These are phyloP conservation scores for Sporothrix curviconia DNA, from an alignment of 2,329 filamentous ascomycete genomes.

Conservation along the genomic window DNA sequence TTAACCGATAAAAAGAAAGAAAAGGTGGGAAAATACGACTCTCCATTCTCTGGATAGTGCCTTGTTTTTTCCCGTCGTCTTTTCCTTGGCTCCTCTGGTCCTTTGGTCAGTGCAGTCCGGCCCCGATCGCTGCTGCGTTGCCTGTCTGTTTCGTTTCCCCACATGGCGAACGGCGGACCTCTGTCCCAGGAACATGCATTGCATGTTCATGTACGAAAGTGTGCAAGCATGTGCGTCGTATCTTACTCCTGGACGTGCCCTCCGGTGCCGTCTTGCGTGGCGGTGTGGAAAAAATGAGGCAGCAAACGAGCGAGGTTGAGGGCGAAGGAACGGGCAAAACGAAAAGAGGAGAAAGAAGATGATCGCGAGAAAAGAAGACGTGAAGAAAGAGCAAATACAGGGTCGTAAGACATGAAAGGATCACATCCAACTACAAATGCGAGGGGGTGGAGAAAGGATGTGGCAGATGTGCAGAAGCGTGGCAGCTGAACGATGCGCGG, in stretches of 20 bases:
- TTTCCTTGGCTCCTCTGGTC: too few species aligned
- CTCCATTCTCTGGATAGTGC: too few species aligned
- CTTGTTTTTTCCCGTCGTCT: too few species aligned
- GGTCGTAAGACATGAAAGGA: neutral
- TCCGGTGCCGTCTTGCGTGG: too few species aligned
- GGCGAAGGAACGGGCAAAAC: neutral
- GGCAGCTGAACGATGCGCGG: conserved; percentile 3
- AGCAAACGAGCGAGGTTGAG: neutral
- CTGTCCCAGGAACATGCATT: too few species aligned
- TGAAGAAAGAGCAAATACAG: neutral
- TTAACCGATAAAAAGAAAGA: too few species aligned
- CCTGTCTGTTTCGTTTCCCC: neutral
- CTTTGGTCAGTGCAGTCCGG: neutral
- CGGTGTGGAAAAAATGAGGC: neutral
- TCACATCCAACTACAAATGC: too few species aligned
- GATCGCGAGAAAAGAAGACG: neutral
- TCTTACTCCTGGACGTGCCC: too few species aligned
- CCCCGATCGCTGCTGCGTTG: neutral
- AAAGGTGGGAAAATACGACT: too few species aligned
- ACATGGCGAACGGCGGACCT: too few species aligned
- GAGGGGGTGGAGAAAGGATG: neutral
- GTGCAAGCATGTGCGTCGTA: too few species aligned
- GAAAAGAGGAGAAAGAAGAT: neutral
- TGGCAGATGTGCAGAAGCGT: conserved; percentile 1
- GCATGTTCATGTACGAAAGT: too few species aligned